These are phyloP conservation scores for Fusarium circinatum DNA, from an alignment of 2,329 filamentous ascomycete genomes.

Conservation along the genomic window DNA sequence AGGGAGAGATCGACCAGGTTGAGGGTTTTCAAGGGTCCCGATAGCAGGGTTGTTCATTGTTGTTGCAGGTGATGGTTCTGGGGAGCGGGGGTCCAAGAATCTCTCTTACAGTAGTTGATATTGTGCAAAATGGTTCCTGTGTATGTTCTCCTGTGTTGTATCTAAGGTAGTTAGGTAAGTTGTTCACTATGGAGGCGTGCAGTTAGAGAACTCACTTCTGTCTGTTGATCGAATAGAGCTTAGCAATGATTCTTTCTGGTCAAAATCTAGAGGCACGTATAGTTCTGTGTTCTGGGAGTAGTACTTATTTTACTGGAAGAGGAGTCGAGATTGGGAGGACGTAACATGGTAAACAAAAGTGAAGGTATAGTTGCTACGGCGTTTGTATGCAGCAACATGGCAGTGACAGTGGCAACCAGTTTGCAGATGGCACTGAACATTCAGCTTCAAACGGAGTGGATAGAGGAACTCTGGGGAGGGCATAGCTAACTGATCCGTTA, in stretches of 20 bases:
- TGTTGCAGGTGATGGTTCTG: background rate
- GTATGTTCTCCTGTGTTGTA: background rate
- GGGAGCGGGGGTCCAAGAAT: too few species aligned
- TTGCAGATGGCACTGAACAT: background rate
- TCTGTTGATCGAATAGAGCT: background rate
- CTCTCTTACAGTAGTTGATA: too few species aligned
- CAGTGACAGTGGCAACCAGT: slow-evolving; percentile 16
- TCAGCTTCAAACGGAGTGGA: background rate
- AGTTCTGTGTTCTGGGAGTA: background rate
- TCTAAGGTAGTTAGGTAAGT: background rate
- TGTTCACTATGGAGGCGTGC: background rate
- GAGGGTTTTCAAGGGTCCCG: background rate
- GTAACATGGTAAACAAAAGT: background rate
- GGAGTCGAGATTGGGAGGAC: background rate
- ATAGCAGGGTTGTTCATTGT: background rate
- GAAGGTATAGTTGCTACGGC: background rate
- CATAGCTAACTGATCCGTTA: too few species aligned
- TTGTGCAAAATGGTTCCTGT: background rate
- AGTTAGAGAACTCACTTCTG: background rate
- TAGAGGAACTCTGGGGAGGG: background rate
- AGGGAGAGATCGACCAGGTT: background rate
- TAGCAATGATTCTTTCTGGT: background rate
- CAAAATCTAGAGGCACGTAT: background rate
- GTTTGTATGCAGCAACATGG: background rate
- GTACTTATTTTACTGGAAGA: background rate